Conservation (phyloP, 2,329 filamentous ascomycete genomes). For the Arthrobotrys iridis region DNA sequence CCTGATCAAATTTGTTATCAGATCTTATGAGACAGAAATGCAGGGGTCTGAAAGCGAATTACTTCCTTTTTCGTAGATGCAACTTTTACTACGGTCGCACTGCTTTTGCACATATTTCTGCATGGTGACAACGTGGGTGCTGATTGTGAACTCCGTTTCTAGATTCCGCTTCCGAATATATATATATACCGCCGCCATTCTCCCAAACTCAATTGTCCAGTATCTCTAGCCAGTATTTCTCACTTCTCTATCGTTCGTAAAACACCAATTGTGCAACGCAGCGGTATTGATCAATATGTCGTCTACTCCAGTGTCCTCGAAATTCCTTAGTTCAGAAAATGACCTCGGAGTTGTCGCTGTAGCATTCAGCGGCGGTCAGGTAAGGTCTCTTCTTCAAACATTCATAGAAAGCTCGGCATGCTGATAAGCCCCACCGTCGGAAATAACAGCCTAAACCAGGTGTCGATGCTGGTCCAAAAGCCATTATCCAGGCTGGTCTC, state of each 20-base stretch:
- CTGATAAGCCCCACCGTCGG: slow-evolving; percentile 14
- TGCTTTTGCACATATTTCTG: neutral
- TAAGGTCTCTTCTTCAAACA: slow-evolving; percentile 63
- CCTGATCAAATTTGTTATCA: slow-evolving; percentile 23
- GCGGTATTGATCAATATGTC: slow-evolving; percentile 61
- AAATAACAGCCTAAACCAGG: slow-evolving; percentile 80
- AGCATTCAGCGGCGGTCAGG: slow-evolving; percentile 95
- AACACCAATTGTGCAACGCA: neutral
- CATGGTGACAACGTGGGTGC: slow-evolving; percentile 1
- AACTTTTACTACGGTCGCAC: slow-evolving; percentile 1
- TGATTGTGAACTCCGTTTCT: slow-evolving; percentile 28
- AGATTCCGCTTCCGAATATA: neutral
- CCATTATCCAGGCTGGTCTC: slow-evolving; percentile 87
- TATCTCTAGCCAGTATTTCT: neutral
- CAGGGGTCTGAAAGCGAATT: neutral
- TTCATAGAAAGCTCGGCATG: slow-evolving; percentile 47
- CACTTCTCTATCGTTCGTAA: neutral
- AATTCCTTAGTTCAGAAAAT: slow-evolving; percentile 80
- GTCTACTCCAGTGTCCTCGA: slow-evolving; percentile 70
- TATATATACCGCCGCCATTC: slow-evolving; percentile 7
- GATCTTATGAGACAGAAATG: slow-evolving; percentile 15
- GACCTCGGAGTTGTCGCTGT: slow-evolving; percentile 93
- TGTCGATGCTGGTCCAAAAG: slow-evolving; percentile 88
- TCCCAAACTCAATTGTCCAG: neutral
- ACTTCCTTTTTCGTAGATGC: slow-evolving; percentile 34